These are phyloP conservation scores for Suhomyces vadensis DNA, from an alignment of 805 yeast species.

Conservation along the genomic window DNA sequence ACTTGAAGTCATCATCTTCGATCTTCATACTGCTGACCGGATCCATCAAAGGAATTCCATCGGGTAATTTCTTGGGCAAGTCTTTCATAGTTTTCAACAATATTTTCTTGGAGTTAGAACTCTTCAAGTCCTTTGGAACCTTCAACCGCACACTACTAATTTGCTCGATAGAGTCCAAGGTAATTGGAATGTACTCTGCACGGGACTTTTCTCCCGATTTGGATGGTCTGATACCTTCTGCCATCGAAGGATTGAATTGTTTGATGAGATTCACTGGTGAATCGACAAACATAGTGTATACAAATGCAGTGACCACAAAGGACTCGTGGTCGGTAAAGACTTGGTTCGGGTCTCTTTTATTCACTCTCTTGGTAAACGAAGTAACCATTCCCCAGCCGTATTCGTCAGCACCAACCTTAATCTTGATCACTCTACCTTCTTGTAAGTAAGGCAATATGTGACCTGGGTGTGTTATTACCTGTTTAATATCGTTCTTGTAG, in stretches of 20 bases:
- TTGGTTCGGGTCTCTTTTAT: conserved; percentile 58
- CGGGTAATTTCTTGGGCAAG: conserved; percentile 80
- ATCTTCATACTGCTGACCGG: conserved; percentile 94
- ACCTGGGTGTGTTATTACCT: conserved; percentile 88
- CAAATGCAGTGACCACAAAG: conserved; percentile 82
- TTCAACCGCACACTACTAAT: conserved; percentile 80
- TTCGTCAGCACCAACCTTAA: conserved; percentile 59
- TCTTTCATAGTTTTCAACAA: conserved; percentile 74
- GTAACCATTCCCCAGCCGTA: conserved; percentile 98
- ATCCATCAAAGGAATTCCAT: conserved; percentile 88
- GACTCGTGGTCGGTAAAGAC: conserved; percentile 82
- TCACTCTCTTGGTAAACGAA: conserved; percentile 67
- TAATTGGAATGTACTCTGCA: conserved; percentile 80
- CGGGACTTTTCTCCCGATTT: conserved; percentile 66
- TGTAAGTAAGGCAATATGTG: conserved; percentile 81
- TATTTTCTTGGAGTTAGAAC: conserved; percentile 56
- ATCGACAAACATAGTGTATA: conserved; percentile 73
- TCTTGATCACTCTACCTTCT: conserved; percentile 80
- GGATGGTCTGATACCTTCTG: conserved; percentile 89
- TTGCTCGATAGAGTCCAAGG: conserved; percentile 70
- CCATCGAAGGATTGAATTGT: conserved; percentile 73
- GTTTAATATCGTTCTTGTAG: conserved; percentile 75
- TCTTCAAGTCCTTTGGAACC: conserved; percentile 73
- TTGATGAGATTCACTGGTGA: conserved; percentile 83
- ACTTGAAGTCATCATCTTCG: conserved; percentile 73